Conservation (phyloP, 192 early-diverging fungal genomes). For the Blastocladiella britannica region DNA sequence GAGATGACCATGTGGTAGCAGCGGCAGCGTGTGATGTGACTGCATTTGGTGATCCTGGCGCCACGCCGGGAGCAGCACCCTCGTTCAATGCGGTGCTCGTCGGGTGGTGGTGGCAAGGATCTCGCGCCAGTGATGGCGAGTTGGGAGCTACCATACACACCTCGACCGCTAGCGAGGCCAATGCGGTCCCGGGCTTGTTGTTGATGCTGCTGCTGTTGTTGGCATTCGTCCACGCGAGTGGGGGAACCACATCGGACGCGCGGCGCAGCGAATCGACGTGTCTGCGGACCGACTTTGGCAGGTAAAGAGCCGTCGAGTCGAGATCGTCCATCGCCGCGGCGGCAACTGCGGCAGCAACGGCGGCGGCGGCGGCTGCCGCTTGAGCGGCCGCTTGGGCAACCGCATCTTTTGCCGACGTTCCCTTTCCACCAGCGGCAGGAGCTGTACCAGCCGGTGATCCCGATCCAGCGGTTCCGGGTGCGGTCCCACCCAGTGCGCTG, state of each 20-base stretch:
- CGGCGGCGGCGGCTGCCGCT: not conserved
- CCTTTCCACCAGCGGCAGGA: not conserved
- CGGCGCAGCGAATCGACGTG: not conserved
- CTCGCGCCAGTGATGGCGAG: not conserved
- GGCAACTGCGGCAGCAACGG: not conserved
- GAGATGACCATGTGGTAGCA: not conserved
- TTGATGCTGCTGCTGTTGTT: not conserved
- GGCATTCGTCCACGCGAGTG: not conserved
- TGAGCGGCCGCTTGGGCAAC: not conserved
- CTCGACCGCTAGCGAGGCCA: not conserved
- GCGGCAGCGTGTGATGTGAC: not conserved
- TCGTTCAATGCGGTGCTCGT: too few species aligned
- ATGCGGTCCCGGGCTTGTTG: not conserved
- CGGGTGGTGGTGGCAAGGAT: not conserved
- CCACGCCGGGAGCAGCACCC: not conserved
- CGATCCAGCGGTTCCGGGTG: slow-evolving; percentile 12
- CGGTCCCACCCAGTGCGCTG: slow-evolving; percentile 13
- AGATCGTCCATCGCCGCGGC: not conserved
- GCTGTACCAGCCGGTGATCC: too few species aligned
- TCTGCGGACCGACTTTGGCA: not conserved
- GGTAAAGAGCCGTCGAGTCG: not conserved
- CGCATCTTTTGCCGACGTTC: not conserved
- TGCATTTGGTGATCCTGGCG: not conserved
- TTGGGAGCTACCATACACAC: not conserved
- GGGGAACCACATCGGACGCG: not conserved